phyloP scores from a whole-genome alignment of 495 filamentous ascomycete species.

The Neurospora sp. region DNA sequence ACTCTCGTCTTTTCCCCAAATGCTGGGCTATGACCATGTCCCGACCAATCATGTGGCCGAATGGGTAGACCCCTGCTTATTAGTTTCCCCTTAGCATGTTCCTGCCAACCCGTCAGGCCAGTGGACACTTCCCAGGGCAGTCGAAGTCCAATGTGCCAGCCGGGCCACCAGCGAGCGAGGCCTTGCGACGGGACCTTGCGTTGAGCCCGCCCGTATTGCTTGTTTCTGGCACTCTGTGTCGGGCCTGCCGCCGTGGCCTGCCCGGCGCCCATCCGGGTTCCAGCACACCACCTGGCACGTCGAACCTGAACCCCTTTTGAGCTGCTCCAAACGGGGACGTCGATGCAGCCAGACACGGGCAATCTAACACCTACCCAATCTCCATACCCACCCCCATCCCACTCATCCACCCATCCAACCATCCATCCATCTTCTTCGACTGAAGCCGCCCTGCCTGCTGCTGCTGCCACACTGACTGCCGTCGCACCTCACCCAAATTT shows the following conservation, averaged over 20 bases:
- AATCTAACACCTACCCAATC: conserved; percentile 4
- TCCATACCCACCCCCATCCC: neutral
- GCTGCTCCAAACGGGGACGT: conserved; percentile 10
- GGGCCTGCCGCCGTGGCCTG: neutral
- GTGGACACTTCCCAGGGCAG: conserved; percentile 6
- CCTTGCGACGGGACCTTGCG: neutral
- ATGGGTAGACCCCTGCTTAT: conserved; percentile 9
- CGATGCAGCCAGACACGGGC: conserved; percentile 10
- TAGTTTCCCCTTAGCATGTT: conserved; percentile 14
- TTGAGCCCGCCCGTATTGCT: neutral
- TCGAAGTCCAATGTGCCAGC: conserved; percentile 9
- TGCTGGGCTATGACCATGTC: neutral
- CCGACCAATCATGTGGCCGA: conserved; percentile 14
- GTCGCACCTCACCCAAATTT: conserved; percentile 25
- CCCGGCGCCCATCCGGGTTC: neutral
- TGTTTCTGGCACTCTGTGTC: neutral
- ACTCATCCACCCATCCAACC: neutral
- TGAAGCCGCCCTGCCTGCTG: neutral
- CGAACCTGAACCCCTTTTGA: conserved; percentile 22
- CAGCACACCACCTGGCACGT: conserved; percentile 5
- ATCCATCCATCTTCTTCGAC: conserved; percentile 2
- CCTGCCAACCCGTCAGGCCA: conserved; percentile 8
- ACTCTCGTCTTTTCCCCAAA: neutral
- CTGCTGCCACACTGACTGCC: neutral
- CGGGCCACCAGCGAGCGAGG: neutral